Conservation (phyloP, 306 rosid species). For the Quercus aquifolioides region DNA sequence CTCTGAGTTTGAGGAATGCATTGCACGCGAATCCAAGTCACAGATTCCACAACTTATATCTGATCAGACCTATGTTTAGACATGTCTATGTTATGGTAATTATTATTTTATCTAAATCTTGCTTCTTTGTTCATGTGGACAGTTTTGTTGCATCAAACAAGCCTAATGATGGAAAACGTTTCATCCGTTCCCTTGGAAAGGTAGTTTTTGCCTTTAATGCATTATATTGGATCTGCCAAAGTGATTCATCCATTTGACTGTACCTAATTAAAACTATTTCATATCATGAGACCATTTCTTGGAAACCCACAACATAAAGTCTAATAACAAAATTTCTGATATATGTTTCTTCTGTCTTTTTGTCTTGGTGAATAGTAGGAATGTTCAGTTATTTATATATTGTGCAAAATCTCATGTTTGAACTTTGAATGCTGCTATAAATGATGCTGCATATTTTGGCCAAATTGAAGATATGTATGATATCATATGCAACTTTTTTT, state of each 20-base stretch:
- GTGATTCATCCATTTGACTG: not conserved
- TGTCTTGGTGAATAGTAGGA: too few relatives aligned
- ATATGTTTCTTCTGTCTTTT: too few relatives aligned
- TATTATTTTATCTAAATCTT: conserved; percentile 4
- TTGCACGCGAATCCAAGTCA: not conserved
- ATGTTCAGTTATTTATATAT: not conserved
- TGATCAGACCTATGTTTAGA: not conserved
- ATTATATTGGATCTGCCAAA: not conserved
- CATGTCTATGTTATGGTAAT: not conserved
- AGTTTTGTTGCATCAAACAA: conserved; percentile 80
- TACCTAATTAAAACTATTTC: not conserved
- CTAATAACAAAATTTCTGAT: too few relatives aligned
- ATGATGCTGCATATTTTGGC: not conserved
- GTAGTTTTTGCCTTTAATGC: conserved; percentile 32
- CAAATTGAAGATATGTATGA: not conserved
- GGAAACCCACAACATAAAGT: not conserved
- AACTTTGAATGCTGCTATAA: not conserved
- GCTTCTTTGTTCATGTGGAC: conserved; percentile 22
- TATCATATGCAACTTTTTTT: not conserved
- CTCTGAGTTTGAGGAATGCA: not conserved
- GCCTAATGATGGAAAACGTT: conserved; percentile 74
- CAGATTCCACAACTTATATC: not conserved
- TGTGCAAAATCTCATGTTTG: not conserved
- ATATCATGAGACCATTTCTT: not conserved
- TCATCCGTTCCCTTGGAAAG: conserved; percentile 78